These are phyloP conservation scores for Albugo laibachii DNA, from an alignment of 352 stramenopile genomes.

Conservation along the genomic window DNA sequence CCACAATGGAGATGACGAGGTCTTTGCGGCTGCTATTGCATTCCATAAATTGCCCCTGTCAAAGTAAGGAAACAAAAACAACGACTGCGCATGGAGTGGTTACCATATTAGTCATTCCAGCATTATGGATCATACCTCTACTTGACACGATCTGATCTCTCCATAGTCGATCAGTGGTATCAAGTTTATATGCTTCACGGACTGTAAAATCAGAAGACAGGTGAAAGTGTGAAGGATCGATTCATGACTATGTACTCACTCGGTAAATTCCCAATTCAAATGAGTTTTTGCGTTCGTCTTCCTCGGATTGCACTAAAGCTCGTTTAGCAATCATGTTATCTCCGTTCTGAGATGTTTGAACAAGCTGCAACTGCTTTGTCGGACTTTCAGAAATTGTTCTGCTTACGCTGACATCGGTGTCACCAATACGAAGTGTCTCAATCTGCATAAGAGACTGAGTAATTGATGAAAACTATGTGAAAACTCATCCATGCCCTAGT, in stretches of 20 bases:
- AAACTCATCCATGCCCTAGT: slow-evolving; percentile 1
- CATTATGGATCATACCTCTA: slow-evolving; percentile 23
- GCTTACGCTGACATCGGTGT: slow-evolving; percentile 42
- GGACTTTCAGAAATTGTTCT: slow-evolving; percentile 48
- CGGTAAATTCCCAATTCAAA: slow-evolving; percentile 59
- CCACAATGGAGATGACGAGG: slow-evolving; percentile 60
- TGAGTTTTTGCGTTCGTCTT: slow-evolving; percentile 53
- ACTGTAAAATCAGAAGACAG: slow-evolving; percentile 11
- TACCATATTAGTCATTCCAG: neutral
- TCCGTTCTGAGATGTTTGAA: slow-evolving; percentile 35
- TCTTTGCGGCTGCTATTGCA: slow-evolving; percentile 29
- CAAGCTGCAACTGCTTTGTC: slow-evolving; percentile 66
- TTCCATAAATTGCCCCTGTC: slow-evolving; percentile 69
- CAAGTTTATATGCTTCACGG: slow-evolving; percentile 63
- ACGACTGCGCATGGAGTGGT: slow-evolving; percentile 18
- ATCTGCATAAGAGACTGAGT: slow-evolving; percentile 11
- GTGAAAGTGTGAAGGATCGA: neutral
- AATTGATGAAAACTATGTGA: neutral
- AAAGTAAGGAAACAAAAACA: slow-evolving; percentile 74
- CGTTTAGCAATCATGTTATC: slow-evolving; percentile 71
- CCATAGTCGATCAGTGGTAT: slow-evolving; percentile 65
- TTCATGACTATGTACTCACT: slow-evolving; percentile 11
- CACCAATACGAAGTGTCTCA: slow-evolving; percentile 58
- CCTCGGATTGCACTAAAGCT: slow-evolving; percentile 61
- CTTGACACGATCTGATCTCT: slow-evolving; percentile 26